Base-by-base conservation (phyloP, 306 rosid genomes). In the Glycyrrhiza uralensis region DNA sequence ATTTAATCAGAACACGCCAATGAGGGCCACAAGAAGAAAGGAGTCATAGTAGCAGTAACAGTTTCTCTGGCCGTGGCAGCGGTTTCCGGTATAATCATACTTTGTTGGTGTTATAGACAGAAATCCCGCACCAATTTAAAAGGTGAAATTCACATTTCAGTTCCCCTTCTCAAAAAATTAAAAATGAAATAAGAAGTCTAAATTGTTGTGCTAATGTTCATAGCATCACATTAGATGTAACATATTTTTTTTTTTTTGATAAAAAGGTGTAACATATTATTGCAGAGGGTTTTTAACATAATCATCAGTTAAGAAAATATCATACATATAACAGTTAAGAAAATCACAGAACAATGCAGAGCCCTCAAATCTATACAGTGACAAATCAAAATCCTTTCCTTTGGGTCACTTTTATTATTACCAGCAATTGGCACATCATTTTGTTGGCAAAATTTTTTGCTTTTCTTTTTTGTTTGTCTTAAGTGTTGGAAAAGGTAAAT, bases 1-100 rank as follows among this genome's bases (percentile, higher is more conserved):
- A 56, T 66, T 59, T 29, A n/a, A 33, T 35, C 60, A 52, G 82
- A 19, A 61, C 70, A 54, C 28, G 65, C 41, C 12, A 57, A 61
- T 15, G 44, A 23, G 39, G 41, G 68, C 20, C 69, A 59, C 74
- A 77, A 68, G 76, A 82, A 82, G 82, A 13, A 28, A 38, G 38
- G 65, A 57, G 29, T 76, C 20, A 3, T 66, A 24, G 55, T 72
- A 60, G 79, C 76, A 18, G 56, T 56, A 3, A 52, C 57, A 26
- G 69, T 60, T 77, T 54, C 74, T 33, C 32, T 72, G 23, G 66
- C 58, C n/a, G 1, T 72, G 30, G 64, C 42, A 14, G 22, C 22
- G 2, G 6, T 82, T 59, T 32, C 52, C 46, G 58, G 72, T 17
- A 26, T 79, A 14, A 51, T 72, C 29, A 18, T 72, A 11, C 41